These are phyloP conservation scores for Rhizopus arrhizus DNA, from an alignment of 371 early-diverging fungal genomes.

Conservation along the genomic window DNA sequence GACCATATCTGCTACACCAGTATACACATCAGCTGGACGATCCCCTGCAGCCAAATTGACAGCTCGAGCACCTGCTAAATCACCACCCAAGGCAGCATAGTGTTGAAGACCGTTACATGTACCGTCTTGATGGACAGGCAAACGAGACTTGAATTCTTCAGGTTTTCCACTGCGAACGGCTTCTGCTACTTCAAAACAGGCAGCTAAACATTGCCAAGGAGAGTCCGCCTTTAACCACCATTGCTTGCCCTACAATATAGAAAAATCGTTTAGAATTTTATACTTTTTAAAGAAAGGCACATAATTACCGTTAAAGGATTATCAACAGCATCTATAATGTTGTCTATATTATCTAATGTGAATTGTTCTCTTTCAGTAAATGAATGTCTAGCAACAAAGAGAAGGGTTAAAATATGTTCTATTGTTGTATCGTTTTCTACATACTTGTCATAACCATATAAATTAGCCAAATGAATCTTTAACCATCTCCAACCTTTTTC, in stretches of 20 bases:
- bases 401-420: neutral
- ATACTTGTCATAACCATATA: slow-evolving; percentile 90
- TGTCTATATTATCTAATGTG: slow-evolving; percentile 70
- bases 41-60: slow-evolving; percentile 91
- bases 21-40: slow-evolving; percentile 92
- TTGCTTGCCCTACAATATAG: slow-evolving; percentile 57
- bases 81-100: slow-evolving; percentile 97
- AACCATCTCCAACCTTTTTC: slow-evolving; percentile 88
- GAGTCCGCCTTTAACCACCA: slow-evolving; percentile 95
- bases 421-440: neutral
- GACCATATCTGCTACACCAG: slow-evolving; percentile 85
- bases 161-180: slow-evolving; percentile 82
- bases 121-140: slow-evolving; percentile 98
- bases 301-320: slow-evolving; percentile 61
- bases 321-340: slow-evolving; percentile 85
- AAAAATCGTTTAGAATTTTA: neutral
- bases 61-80: slow-evolving; percentile 85
- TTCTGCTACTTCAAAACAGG: slow-evolving; percentile 83
- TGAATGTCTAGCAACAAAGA: slow-evolving; percentile 52
- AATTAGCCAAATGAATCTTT: slow-evolving; percentile 94
- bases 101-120: slow-evolving; percentile 99
- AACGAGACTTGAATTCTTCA: slow-evolving; percentile 63
- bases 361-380: slow-evolving; percentile 83
- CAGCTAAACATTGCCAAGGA: slow-evolving; percentile 94
- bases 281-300: neutral